Percentiles rank a stretch among this genome's conserved stretches.
Conservation (phyloP, 495 filamentous ascomycete genomes). For the Penicillium mononematosum region DNA sequence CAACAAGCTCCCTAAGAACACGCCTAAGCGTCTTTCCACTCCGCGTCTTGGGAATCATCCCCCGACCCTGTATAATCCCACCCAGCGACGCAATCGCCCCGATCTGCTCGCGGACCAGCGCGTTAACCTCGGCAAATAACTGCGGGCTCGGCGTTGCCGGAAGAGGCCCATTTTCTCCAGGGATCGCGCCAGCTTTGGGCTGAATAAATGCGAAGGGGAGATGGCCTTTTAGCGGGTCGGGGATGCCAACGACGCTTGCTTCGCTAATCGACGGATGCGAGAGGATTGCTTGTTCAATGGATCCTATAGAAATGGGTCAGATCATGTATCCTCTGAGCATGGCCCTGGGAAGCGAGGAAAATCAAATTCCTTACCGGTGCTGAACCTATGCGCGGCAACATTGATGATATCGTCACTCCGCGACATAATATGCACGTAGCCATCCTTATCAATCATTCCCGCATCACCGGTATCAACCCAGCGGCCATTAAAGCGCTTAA, state of each 20-base stretch:
- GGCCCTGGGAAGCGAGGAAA: background rate
- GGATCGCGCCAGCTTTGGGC: constrained; percentile 46
- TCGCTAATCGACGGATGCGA: constrained; percentile 75
- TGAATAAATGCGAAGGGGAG: constrained; percentile 88
- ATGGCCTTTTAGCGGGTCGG: constrained; percentile 82
- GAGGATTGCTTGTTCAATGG: constrained; percentile 87
- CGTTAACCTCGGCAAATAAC: constrained; percentile 61
- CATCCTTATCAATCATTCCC: constrained; percentile 77
- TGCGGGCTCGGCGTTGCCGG: constrained; percentile 47
- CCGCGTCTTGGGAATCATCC: constrained; percentile 91
- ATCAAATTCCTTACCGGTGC: constrained; percentile 59
- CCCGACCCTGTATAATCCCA: constrained; percentile 77
- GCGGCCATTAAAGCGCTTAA: constrained; percentile 72
- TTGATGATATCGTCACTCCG: constrained; percentile 92
- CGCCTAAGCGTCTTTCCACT: constrained; percentile 84
- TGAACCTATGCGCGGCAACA: constrained; percentile 88
- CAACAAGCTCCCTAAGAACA: constrained; percentile 76
- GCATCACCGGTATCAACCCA: constrained; percentile 93
- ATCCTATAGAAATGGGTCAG: constrained; percentile 44
- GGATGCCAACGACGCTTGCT: constrained; percentile 80
- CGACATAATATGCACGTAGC: constrained; percentile 84
- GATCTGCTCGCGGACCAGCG: constrained; percentile 73
- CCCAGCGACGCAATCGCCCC: constrained; percentile 82
- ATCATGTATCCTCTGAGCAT: background rate
- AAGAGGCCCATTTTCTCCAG: constrained; percentile 7